phyloP scores from a whole-genome alignment of 768 basidiomycete species.

The Suillus subaureus region DNA sequence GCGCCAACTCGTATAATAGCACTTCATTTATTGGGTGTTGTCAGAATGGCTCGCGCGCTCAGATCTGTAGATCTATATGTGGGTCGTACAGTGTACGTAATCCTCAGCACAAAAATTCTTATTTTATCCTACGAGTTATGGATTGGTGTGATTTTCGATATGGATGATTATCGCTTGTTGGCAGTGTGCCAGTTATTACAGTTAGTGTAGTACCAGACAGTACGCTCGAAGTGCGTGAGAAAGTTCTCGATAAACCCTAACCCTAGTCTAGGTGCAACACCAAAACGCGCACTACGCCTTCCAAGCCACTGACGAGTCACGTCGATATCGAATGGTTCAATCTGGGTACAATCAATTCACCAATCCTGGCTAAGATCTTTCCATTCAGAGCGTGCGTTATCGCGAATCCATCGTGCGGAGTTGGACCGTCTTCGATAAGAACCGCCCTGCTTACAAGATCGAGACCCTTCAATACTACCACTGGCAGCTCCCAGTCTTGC shows the following conservation, averaged over 20 bases:
- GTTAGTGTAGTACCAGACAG: too few relatives aligned
- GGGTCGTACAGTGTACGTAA: too few relatives aligned
- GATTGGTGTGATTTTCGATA: neutral
- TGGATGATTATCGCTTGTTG: neutral
- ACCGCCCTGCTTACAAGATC: neutral
- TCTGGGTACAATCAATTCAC: slow-evolving; percentile 4
- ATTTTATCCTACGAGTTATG: neutral
- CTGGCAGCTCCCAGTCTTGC: neutral
- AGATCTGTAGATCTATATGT: neutral
- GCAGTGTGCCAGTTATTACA: neutral
- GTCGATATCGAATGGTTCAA: neutral
- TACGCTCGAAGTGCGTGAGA: too few relatives aligned
- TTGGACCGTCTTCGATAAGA: neutral
- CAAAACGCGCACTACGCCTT: neutral
- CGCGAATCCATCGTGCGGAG: neutral
- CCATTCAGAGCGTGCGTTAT: slow-evolving; percentile 4
- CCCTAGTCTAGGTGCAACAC: slow-evolving; percentile 4
- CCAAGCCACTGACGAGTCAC: neutral
- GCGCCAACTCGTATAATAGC: neutral
- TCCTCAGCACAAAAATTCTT: neutral
- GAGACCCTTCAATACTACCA: neutral
- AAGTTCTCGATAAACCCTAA: neutral
- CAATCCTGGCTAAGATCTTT: slow-evolving; percentile 12
- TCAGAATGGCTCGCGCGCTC: neutral
- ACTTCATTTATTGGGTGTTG: neutral